Percentiles rank a stretch among this genome's conserved stretches.
Conservation (phyloP, 495 filamentous ascomycete species). For the Diplogelasinospora grovesii region DNA sequence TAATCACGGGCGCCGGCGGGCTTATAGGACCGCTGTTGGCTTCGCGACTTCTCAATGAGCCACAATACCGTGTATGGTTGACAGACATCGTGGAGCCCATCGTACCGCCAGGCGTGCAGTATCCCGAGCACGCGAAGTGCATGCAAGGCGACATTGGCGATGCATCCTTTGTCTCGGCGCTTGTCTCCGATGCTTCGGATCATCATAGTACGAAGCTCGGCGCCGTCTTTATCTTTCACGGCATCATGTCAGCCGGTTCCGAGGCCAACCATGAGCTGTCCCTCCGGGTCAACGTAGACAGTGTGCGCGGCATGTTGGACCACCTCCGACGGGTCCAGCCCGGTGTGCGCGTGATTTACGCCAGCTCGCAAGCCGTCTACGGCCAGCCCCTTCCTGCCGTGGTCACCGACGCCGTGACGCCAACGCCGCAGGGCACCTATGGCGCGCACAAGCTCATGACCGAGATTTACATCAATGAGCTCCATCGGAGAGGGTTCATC, state of each 20-base stretch:
- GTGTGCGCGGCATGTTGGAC: constrained; percentile 58
- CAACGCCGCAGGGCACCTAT: constrained; percentile 65
- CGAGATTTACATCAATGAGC: constrained; percentile 69
- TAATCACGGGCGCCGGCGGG: constrained; percentile 67
- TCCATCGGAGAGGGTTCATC: constrained; percentile 62
- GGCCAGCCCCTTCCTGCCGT: constrained; percentile 28
- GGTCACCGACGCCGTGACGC: constrained; percentile 41
- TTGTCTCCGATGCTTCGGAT: constrained; percentile 42
- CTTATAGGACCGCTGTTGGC: constrained; percentile 66
- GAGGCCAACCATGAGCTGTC: constrained; percentile 73
- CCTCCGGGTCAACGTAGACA: constrained; percentile 66
- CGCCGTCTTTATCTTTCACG: constrained; percentile 73
- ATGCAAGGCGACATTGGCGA: constrained; percentile 59
- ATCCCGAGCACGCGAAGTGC: constrained; percentile 47
- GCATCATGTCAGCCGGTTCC: constrained; percentile 74
- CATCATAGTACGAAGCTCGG: constrained; percentile 48
- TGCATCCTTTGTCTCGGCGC: constrained; percentile 34
- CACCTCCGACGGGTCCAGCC: constrained; percentile 50
- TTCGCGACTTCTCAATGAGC: constrained; percentile 50
- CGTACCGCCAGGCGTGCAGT: constrained; percentile 43
- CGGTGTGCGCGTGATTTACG: constrained; percentile 59
- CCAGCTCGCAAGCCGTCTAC: constrained; percentile 38
- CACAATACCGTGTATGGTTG: constrained; percentile 51
- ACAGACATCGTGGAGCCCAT: constrained; percentile 57
- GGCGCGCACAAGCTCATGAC: constrained; percentile 74